Evolutionary conservation across 2,329 filamentous ascomycete species (phyloP), one percentile per base, ranked within the genome.

Genomic region (Fusarium torulosum): DNA sequence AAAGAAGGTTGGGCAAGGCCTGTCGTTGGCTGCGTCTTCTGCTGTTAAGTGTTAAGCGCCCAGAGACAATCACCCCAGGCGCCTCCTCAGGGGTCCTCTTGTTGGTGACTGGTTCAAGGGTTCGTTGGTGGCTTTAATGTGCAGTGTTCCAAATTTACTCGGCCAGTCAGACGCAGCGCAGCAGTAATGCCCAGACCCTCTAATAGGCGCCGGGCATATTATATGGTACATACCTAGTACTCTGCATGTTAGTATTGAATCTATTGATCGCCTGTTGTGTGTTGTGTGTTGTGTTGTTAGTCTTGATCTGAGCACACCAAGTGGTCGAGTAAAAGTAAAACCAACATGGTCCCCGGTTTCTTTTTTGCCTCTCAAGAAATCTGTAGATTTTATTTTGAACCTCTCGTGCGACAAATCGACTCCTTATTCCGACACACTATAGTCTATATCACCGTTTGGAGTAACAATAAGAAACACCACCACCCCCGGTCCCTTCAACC

Each of bases 41-140:
- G 37, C 33, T 56, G 67, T 62, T 74, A 74, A 74, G 72, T 56
- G 67, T 62, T 74, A 74, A 74, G 72, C 72, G 72, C 72, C 72
- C 64, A 44, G 52, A 52, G 51, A 59, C 52, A 45, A 47, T 37
- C 41, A 53, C 51, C 43, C 50, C 47, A 38, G 47, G 66, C 59
- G 63, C 41, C 54, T 51, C 51, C 68, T 52, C 51, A 63, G 59
- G 59, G 63, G 53, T 51, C 55, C 50, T 15, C 23, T 11, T 29
- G 33, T 44, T 38, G 45, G 10, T 53, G 42, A 53, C 49, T 65
- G 49, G 52, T 38, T 49, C 47, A 46, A 35, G 40, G 21, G 40
- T 20, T 17, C 38, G 50, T 68, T 61, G 50, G 59, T 67, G 68
- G 71, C 67, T 52, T 72, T 40, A 50, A 41, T 25, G 45, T 61